Evolutionary conservation across 192 early-diverging fungal species (phyloP).

Genomic region (Backusella macrospora): DNA sequence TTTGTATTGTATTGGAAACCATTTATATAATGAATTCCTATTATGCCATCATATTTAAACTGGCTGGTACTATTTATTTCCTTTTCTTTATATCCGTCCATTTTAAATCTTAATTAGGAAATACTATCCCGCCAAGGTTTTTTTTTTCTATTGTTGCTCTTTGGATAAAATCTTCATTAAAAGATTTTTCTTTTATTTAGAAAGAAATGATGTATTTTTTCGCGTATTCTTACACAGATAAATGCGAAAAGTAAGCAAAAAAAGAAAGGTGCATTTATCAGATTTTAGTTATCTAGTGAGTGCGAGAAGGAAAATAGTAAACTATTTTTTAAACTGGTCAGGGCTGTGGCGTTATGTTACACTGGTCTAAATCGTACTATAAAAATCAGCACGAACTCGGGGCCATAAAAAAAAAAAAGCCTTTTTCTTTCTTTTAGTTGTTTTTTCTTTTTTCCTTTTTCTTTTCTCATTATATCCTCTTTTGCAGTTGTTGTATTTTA

Average conservation of each 20-base stretch:
- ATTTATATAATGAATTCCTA: too few relatives aligned
- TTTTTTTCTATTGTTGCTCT: not conserved
- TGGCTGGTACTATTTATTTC: not conserved
- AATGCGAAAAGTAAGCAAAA: not conserved
- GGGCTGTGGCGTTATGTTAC: slow-evolving; percentile 7
- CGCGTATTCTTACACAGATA: not conserved
- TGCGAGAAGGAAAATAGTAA: not conserved
- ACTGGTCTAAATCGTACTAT: not conserved
- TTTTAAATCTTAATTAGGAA: not conserved
- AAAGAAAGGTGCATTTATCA: not conserved
- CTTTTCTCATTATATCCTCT: not conserved
- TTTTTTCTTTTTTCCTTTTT: not conserved
- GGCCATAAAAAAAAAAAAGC: not conserved
- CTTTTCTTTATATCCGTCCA: not conserved
- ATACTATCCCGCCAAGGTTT: not conserved
- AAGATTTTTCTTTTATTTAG: not conserved
- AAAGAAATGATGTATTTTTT: not conserved
- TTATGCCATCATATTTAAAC: not conserved
- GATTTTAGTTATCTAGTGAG: not conserved
- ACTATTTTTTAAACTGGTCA: not conserved
- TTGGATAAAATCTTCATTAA: not conserved
- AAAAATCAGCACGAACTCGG: not conserved
- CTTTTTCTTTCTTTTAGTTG: not conserved
- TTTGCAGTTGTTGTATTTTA: not conserved
- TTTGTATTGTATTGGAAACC: too few relatives aligned